Conservation (phyloP, 1,284 basidiomycete species). For the Ceratobasidium sp. region DNA sequence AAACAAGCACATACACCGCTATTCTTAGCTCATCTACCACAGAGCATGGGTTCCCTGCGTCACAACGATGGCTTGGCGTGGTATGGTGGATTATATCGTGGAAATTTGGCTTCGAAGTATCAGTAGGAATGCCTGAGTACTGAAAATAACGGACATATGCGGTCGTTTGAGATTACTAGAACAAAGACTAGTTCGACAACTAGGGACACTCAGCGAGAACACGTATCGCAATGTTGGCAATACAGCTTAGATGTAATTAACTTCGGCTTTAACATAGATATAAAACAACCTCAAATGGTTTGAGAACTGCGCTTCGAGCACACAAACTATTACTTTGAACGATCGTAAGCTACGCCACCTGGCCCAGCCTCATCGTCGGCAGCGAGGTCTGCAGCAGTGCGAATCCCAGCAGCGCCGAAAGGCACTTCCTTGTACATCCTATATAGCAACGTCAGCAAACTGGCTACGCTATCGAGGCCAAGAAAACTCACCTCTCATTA, state of each 20-base stretch:
- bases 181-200: neutral
- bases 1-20: too few species aligned
- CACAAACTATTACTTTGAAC: neutral
- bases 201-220: neutral
- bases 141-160: too few species aligned
- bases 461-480: neutral
- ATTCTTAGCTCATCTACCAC: too few species aligned
- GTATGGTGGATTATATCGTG: too few species aligned
- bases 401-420: conserved; percentile 46
- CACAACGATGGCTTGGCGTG: too few species aligned
- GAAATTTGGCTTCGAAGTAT: too few species aligned
- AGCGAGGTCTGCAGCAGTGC: conserved; percentile 45
- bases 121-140: too few species aligned
- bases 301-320: neutral
- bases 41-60: too few species aligned
- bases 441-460: too few species aligned
- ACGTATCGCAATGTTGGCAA: neutral
- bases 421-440: conserved; percentile 45
- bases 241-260: neutral
- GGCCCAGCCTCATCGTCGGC: conserved; percentile 45
- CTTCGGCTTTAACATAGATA: neutral
- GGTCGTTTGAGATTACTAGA: neutral
- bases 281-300: too few species aligned
- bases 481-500: conserved; percentile 31
- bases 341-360: conserved; percentile 40